phyloP scores from a whole-genome alignment of 768 basidiomycete genomes.

The Russula emetica region DNA sequence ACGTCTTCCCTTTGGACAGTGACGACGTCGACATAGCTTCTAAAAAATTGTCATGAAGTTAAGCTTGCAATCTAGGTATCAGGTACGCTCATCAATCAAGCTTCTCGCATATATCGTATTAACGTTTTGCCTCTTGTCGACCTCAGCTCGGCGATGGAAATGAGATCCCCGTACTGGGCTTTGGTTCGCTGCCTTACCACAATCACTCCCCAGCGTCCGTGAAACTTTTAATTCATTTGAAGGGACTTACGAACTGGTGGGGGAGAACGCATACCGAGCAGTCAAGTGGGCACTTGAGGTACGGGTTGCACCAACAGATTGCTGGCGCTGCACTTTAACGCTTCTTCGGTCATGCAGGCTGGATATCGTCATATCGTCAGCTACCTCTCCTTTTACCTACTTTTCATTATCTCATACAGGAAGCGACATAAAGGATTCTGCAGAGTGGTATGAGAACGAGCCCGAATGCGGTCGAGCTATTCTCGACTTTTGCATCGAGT shows the following conservation, averaged over 20 bases:
- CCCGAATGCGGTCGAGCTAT: slow-evolving; percentile 59
- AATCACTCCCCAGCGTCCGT: background rate
- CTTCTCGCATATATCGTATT: slow-evolving; percentile 3
- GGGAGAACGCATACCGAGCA: slow-evolving; percentile 47
- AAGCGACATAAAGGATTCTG: slow-evolving; percentile 39
- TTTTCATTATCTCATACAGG: slow-evolving; percentile 9
- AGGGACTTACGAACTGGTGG: slow-evolving; percentile 64
- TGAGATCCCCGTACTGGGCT: slow-evolving; percentile 55
- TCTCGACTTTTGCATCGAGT: slow-evolving; percentile 30
- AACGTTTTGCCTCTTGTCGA: background rate
- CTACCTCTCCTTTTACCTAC: background rate
- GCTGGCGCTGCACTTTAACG: slow-evolving; percentile 1
- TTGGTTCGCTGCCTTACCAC: slow-evolving; percentile 40
- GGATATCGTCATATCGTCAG: slow-evolving; percentile 51
- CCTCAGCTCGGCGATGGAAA: slow-evolving; percentile 48
- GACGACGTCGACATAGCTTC: slow-evolving; percentile 2
- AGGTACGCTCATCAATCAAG: slow-evolving; percentile 6
- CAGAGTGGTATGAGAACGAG: slow-evolving; percentile 63
- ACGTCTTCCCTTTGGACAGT: background rate
- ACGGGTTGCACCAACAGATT: slow-evolving; percentile 19
- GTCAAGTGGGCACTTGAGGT: slow-evolving; percentile 63
- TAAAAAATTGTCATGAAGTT: slow-evolving; percentile 14
- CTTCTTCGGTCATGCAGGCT: slow-evolving; percentile 37
- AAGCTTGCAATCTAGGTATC: slow-evolving; percentile 14
- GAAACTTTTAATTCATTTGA: background rate